Evolutionary conservation across 2,329 filamentous ascomycete species (phyloP).

Genomic region (Clarireedia monteithiana): DNA sequence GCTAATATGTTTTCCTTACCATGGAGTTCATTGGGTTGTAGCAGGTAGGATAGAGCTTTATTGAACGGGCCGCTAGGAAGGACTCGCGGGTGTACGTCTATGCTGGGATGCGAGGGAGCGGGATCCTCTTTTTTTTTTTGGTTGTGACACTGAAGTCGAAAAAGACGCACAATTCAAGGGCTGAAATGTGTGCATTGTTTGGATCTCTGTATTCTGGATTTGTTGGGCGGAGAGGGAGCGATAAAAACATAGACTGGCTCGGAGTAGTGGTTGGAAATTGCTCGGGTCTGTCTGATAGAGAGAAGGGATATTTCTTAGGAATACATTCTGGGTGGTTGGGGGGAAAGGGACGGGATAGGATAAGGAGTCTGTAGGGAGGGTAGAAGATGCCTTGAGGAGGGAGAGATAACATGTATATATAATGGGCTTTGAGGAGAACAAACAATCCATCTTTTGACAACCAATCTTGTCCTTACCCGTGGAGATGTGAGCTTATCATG

Average conservation of each 20-base stretch:
- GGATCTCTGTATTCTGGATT: constrained; percentile 4
- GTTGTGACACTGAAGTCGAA: constrained; percentile 7
- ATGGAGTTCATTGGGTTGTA: constrained; percentile 6
- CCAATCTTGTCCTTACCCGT: too few species aligned
- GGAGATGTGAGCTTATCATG: too few species aligned
- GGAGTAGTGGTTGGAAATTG: neutral
- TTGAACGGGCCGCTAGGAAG: neutral
- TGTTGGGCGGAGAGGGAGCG: neutral
- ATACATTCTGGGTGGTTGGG: neutral
- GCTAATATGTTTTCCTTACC: neutral
- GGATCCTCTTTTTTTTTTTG: neutral
- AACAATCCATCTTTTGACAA: too few species aligned
- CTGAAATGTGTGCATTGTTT: constrained; percentile 23
- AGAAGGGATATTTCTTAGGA: neutral
- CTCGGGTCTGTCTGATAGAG: neutral
- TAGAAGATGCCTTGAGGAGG: neutral
- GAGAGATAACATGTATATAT: neutral
- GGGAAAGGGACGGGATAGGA: neutral
- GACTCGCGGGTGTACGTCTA: neutral
- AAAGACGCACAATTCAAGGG: constrained; percentile 25
- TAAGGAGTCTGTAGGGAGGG: neutral
- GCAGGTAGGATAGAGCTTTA: neutral
- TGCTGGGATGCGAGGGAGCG: neutral
- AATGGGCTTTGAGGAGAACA: too few species aligned
- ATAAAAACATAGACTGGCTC: neutral